These are phyloP conservation scores for Moesziomyces parantarcticus DNA, from an alignment of 1,284 basidiomycete species.

Conservation along the genomic window DNA sequence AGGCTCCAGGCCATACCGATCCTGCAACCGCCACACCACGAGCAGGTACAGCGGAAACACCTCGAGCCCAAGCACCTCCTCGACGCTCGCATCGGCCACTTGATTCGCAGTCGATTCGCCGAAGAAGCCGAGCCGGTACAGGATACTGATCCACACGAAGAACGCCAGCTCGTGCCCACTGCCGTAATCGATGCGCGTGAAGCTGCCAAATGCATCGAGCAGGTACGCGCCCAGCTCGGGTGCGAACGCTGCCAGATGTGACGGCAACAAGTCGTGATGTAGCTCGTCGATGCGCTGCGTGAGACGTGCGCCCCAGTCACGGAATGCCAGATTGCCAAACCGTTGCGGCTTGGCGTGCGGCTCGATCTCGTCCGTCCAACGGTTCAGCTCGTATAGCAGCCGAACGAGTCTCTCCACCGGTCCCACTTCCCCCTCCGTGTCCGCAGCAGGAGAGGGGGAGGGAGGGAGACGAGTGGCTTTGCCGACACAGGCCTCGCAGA, in stretches of 20 bases:
- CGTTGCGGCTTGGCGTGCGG: slow-evolving; percentile 83
- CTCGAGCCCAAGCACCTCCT: slow-evolving; percentile 68
- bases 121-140: slow-evolving; percentile 55
- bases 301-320: slow-evolving; percentile 83
- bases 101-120: background rate
- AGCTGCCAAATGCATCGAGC: slow-evolving; percentile 87
- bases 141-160: slow-evolving; percentile 57
- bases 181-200: slow-evolving; percentile 92
- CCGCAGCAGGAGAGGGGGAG: background rate
- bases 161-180: slow-evolving; percentile 83
- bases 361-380: slow-evolving; percentile 85
- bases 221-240: slow-evolving; percentile 81
- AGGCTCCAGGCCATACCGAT: slow-evolving; percentile 90
- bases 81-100: slow-evolving; percentile 17
- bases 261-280: slow-evolving; percentile 70
- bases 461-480: slow-evolving; percentile 41
- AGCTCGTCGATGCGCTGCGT: slow-evolving; percentile 68
- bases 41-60: slow-evolving; percentile 82
- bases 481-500: slow-evolving; percentile 63
- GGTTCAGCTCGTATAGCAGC: slow-evolving; percentile 78
- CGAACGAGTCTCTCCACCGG: slow-evolving; percentile 70
- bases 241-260: slow-evolving; percentile 71
- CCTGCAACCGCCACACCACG: slow-evolving; percentile 86
- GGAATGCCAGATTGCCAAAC: slow-evolving; percentile 93
- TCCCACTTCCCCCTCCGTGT: background rate